Percentiles rank a stretch among this genome's conserved stretches.
These are phyloP conservation scores for Venturia oleaginea DNA, from an alignment of 2,329 filamentous ascomycete genomes.

Conservation along the genomic window DNA sequence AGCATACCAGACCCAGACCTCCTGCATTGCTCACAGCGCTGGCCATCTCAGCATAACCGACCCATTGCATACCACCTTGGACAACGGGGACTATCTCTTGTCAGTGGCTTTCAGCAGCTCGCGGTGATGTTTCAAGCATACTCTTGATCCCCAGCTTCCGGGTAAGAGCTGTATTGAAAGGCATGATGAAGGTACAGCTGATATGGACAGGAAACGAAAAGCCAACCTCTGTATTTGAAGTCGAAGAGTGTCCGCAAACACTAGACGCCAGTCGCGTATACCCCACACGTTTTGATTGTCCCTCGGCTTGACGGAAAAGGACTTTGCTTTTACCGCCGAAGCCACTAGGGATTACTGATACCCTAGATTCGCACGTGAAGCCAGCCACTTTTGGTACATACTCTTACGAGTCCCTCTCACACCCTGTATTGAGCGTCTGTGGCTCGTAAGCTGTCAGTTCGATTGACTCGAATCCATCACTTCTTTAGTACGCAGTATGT, in stretches of 20 bases:
- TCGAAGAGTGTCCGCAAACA: neutral
- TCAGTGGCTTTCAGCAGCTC: slow-evolving; percentile 8
- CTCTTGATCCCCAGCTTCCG: slow-evolving; percentile 49
- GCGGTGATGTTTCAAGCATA: slow-evolving; percentile 19
- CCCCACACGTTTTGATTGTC: slow-evolving; percentile 5
- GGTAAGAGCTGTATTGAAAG: slow-evolving; percentile 56
- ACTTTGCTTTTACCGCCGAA: neutral
- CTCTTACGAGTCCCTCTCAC: neutral
- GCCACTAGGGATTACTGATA: neutral
- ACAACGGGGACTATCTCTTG: slow-evolving; percentile 59
- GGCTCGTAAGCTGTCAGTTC: neutral
- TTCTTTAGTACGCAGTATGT: no score
- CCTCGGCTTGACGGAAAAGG: neutral
- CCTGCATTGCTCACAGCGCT: slow-evolving; percentile 60
- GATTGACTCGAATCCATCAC: neutral
- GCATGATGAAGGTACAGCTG: slow-evolving; percentile 35
- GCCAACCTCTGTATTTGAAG: neutral
- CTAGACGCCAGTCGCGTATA: neutral
- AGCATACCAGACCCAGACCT: slow-evolving; percentile 57
- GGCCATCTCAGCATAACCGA: slow-evolving; percentile 71
- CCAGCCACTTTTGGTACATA: neutral
- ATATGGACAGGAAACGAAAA: neutral
- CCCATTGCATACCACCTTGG: slow-evolving; percentile 82
- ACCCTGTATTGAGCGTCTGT: no score
- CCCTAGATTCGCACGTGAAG: neutral